Evolutionary conservation across 2,329 filamentous ascomycete species (phyloP), one percentile per base, ranked within the genome.

Genomic region (Zymoseptoria passerinii): DNA sequence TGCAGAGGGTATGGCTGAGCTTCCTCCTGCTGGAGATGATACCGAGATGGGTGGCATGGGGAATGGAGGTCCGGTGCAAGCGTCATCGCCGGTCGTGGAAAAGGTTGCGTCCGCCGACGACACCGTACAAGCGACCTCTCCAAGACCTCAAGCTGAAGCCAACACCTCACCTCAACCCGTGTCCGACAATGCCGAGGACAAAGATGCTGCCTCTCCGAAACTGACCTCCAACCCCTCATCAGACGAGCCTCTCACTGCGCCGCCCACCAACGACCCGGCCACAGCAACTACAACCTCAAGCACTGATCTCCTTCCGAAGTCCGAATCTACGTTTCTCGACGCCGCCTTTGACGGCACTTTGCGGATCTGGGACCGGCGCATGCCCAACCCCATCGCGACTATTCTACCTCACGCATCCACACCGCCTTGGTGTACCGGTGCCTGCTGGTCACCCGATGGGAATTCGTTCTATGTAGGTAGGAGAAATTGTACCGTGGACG

Each of bases 401-500:
- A 92, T 97, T 58, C 79, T 81, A 1, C 89, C 88, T 18, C 80
- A 85, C 9, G 83, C 84, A 9, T 85, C 85, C 18, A 89, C 90
- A 0, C 92, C 94, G 1, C 94, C 92, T 0, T 99, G 92, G 92
- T 97, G 92, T 73, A 96, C 96, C 85, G 92, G 90, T 65, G 90
- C 91, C 0, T 96, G 91, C 76, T 99, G 94, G 94, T 92, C 88
- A 56, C 91, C 91, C 0, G 89, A 96, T 71, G 94, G 94, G 13
- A 97, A 97, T 74, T 90, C 84, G 73, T 92, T 99, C 67, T 99
- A 96, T 74, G 92, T 89, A 0, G 94, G 94, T 0, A 81, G 94
- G 28, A 82, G 94, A 58, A 97, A 97, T 73, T 83, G 90, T 54
- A 95, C 90, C 0, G 94, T 99, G 0, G 94, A 99, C 66, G 94